These are phyloP conservation scores for Ascochyta fabae DNA, from an alignment of 2,329 filamentous ascomycete genomes.

Conservation along the genomic window DNA sequence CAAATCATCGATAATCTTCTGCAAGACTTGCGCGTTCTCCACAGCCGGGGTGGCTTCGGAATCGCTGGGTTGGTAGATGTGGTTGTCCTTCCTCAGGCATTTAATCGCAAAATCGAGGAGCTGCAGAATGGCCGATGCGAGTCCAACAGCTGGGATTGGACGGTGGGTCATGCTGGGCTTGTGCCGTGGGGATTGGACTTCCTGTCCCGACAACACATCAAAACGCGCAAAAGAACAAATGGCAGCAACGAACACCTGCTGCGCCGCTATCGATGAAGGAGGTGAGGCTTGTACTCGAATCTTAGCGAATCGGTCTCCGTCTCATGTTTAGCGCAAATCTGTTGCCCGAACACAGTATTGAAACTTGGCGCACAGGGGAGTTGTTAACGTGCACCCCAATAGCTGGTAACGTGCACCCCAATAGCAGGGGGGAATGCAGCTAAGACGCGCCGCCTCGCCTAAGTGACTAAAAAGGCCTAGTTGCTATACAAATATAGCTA, in stretches of 20 bases:
- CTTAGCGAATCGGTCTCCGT: constrained; percentile 18
- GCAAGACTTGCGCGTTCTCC: constrained; percentile 30
- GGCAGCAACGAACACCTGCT: constrained; percentile 7
- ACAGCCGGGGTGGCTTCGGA: constrained; percentile 14
- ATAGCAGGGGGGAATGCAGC: too few relatives aligned
- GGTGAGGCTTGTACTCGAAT: constrained; percentile 15
- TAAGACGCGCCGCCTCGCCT: too few relatives aligned
- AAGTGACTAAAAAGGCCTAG: too few relatives aligned
- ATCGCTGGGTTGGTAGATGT: constrained; percentile 29
- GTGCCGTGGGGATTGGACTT: neutral
- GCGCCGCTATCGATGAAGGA: constrained; percentile 7
- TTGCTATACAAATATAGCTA: too few relatives aligned
- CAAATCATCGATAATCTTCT: constrained; percentile 31
- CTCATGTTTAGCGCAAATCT: constrained; percentile 16
- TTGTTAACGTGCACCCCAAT: too few relatives aligned
- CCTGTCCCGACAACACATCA: constrained; percentile 14
- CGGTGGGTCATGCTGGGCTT: constrained; percentile 12
- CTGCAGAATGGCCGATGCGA: constrained; percentile 31
- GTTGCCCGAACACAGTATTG: constrained; percentile 13
- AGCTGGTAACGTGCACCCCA: too few relatives aligned
- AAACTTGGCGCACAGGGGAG: too few relatives aligned
- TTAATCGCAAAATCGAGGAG: constrained; percentile 34
- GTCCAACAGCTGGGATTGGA: constrained; percentile 27
- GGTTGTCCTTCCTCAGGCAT: constrained; percentile 31
- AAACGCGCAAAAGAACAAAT: constrained; percentile 12